phyloP scores from a whole-genome alignment of 2,329 filamentous ascomycete genomes.

The Fusarium sp. region DNA sequence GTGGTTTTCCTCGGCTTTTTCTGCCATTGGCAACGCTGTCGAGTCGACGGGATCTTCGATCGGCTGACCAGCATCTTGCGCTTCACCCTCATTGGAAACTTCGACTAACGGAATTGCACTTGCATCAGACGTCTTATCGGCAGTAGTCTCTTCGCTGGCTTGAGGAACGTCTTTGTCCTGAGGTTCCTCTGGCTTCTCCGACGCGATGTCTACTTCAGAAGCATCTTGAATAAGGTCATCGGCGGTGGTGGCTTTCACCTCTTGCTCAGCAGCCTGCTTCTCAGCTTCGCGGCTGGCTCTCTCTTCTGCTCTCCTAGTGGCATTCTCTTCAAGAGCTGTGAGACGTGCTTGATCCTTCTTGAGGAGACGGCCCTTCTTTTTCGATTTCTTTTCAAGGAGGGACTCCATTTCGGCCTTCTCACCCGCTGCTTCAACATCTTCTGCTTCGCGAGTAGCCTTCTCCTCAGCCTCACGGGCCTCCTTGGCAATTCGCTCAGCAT shows the following conservation, averaged over 20 bases:
- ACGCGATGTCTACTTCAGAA: not conserved
- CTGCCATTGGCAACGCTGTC: not conserved
- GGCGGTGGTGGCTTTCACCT: conserved; percentile 6
- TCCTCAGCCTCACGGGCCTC: conserved; percentile 34
- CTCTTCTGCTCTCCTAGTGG: conserved; percentile 42
- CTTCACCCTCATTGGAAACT: not conserved
- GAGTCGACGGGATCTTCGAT: conserved; percentile 6
- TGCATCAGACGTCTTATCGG: not conserved
- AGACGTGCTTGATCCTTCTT: conserved; percentile 43
- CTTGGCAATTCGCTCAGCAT: conserved; percentile 29
- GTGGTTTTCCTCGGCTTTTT: not conserved
- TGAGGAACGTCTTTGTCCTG: not conserved
- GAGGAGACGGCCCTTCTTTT: conserved; percentile 38
- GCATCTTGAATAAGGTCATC: conserved; percentile 7
- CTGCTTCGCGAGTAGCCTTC: conserved; percentile 42
- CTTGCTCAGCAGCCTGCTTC: conserved; percentile 29
- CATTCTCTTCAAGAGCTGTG: conserved; percentile 37
- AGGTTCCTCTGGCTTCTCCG: conserved; percentile 4
- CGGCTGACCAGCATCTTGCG: not conserved
- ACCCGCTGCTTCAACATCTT: conserved; percentile 35
- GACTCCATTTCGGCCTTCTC: conserved; percentile 52
- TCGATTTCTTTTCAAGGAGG: conserved; percentile 57
- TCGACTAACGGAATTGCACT: not conserved
- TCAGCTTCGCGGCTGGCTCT: conserved; percentile 48
- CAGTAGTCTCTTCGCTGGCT: not conserved